Evolutionary conservation across 805 yeast genomes (phyloP), one percentile per base, ranked within the genome.

Genomic region (Saturnispora besseyi): DNA sequence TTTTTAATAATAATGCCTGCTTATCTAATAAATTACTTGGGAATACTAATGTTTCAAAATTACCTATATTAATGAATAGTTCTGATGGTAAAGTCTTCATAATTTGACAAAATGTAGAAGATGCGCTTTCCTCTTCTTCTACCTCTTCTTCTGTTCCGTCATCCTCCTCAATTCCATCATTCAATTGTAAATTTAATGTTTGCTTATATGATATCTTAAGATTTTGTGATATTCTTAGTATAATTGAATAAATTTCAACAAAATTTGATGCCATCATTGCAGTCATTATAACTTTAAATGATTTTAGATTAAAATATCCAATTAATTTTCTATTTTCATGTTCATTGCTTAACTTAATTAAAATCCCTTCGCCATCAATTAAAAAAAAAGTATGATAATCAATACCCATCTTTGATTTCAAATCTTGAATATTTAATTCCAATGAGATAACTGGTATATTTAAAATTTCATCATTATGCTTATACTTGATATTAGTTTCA

Each of bases 331-430:
- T 61, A 1, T 58, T 52, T 44, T 76, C 82, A 18, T 49, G 36
- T 58, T 84, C 87, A 62, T 91, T 93, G 62, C 75, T 82, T 18
- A 88, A 69, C 26, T 78, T 79, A 13, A 84, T 64, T 11, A 73
- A 67, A 26, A 79, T 67, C 1, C 68, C 66, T 6, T 70, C 64
- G 21, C 84, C 62, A 13, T 73, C 72, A 2, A 81, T 77, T 43
- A 91, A 76, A 32, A 87, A 75, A 62, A 93, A 89, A 15, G 87
- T 78, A 61, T 91, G 96, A 62, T 81, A 88, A 62, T 93, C 98
- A 58, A 91, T 80, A 0, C 89, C 81, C 4, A 82, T 67, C 58
- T 84, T 84, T 2, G 77, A 58, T 28, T 81, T 79, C 21, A 87
- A 57, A 4, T 72, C 67, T 2, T 70, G 79, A 31, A 88, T 61